Evolutionary conservation across 2,329 filamentous ascomycete species (phyloP), one percentile per base, ranked within the genome.

Genomic region (Colletotrichum sp.): DNA sequence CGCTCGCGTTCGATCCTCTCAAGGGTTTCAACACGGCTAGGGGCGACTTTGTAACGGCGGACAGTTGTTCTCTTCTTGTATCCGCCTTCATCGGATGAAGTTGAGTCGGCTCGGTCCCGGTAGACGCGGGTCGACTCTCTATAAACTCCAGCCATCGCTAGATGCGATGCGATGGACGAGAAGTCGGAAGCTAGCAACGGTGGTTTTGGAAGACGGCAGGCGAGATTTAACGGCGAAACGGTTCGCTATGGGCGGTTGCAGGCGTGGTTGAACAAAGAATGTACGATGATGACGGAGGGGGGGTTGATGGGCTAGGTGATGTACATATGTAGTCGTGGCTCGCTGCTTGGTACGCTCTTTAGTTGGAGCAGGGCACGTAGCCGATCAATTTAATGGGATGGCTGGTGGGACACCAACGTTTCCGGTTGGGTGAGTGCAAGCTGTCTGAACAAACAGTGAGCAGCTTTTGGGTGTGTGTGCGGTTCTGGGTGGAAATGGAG

Each of bases 11-110:
- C 85, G 78, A 85, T 83, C 10, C 83, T 84, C 75, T 88, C 87
- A 78, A 85, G 83, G 7, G 83, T 84, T 75, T 88, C 87, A 64
- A 83, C 81, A 68, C 85, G 84, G 68, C 81, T 83, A 13, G 86
- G 84, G 10, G 82, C 82, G 32, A 90, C 88, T 80, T 90, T 90
- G 84, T 90, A 90, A 71, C 89, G 86, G 76, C 86, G 87, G 70
- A 90, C 85, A n/a, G 87, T 89, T 7, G 88, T 87, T 75, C 82
- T 85, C 79, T 84, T 85, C 79, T 84, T 85, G 82, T 86, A 87
- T 57, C 83, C 82, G 66, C 89, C 87, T 71, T 89, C 88, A 76
- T 88, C 86, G 16, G 82, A 85, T 32, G 82, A 81, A 13, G 16
- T 15, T 60, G 80, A 81, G 69, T 80, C 79, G 76, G 83, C 80